These are phyloP conservation scores for Astrothelium macrocarpum DNA, from an alignment of 495 filamentous ascomycete genomes.

Conservation along the genomic window DNA sequence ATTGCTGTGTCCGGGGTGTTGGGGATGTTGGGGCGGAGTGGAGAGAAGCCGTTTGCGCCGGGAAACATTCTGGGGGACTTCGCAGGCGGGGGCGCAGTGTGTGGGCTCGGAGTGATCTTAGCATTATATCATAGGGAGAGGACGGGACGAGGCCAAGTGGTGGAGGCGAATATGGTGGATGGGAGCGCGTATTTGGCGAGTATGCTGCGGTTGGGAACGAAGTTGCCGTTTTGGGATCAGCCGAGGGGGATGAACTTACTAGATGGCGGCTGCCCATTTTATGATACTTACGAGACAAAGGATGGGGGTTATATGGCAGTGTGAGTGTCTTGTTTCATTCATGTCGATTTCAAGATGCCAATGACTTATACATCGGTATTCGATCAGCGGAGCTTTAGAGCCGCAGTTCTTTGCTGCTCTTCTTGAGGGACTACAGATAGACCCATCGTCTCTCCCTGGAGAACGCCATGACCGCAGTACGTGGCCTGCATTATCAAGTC, in stretches of 20 bases:
- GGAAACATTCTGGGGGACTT: slow-evolving; percentile 84
- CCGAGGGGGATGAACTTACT: slow-evolving; percentile 67
- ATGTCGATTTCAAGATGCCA: neutral
- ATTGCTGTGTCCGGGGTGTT: slow-evolving; percentile 79
- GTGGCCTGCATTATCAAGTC: slow-evolving; percentile 54
- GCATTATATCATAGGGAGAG: slow-evolving; percentile 46
- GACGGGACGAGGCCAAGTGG: slow-evolving; percentile 69
- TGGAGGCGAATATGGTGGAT: slow-evolving; percentile 96
- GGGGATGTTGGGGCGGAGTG: slow-evolving; percentile 58
- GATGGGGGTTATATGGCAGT: slow-evolving; percentile 83
- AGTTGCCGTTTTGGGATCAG: slow-evolving; percentile 48
- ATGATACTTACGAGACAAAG: slow-evolving; percentile 76
- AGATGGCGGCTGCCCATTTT: slow-evolving; percentile 79
- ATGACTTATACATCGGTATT: slow-evolving; percentile 1
- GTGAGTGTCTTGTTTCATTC: slow-evolving; percentile 14
- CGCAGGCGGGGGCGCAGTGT: slow-evolving; percentile 75
- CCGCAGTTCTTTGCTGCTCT: slow-evolving; percentile 69
- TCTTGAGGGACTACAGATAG: slow-evolving; percentile 53
- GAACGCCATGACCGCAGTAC: slow-evolving; percentile 45
- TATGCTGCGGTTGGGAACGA: slow-evolving; percentile 56
- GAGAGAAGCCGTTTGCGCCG: slow-evolving; percentile 64
- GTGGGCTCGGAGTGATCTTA: slow-evolving; percentile 56
- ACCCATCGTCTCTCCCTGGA: slow-evolving; percentile 41
- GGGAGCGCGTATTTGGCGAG: slow-evolving; percentile 67
- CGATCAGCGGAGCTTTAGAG: slow-evolving; percentile 60